Evolutionary conservation across 345 rosid species (phyloP).

Genomic region (Citrus unshiu): DNA sequence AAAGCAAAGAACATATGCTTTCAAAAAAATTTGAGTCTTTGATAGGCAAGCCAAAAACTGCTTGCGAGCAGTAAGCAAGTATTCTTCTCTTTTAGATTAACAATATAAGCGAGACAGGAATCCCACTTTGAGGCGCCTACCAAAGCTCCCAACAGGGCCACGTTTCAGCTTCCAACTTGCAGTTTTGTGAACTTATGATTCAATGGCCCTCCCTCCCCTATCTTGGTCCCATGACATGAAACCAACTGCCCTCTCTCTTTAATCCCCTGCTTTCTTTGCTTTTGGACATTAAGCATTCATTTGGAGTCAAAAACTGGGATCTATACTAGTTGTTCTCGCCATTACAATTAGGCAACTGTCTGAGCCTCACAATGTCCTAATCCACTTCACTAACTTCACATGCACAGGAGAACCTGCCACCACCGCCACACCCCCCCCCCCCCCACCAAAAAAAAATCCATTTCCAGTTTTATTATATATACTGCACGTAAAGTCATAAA

Average conservation of each 20-base stretch:
- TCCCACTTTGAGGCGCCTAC: conserved; percentile 14
- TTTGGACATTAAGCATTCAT: background rate
- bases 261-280: background rate
- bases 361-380: background rate
- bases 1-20: conserved; percentile 32
- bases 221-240: background rate
- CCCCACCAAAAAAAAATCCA: background rate
- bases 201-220: background rate
- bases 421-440: too few relatives aligned
- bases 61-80: background rate
- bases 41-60: background rate
- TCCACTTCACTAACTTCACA: conserved; percentile 15
- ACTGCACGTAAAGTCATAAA: background rate
- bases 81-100: background rate
- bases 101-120: conserved; percentile 4
- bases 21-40: background rate
- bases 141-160: background rate
- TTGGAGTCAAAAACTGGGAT: background rate
- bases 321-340: background rate
- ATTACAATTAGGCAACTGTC: background rate
- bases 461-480: background rate
- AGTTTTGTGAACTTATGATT: background rate
- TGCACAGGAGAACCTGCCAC: background rate
- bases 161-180: background rate
- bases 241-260: background rate